Conservation (phyloP, 768 basidiomycete species). For the Gloeostereum incarnatum region DNA sequence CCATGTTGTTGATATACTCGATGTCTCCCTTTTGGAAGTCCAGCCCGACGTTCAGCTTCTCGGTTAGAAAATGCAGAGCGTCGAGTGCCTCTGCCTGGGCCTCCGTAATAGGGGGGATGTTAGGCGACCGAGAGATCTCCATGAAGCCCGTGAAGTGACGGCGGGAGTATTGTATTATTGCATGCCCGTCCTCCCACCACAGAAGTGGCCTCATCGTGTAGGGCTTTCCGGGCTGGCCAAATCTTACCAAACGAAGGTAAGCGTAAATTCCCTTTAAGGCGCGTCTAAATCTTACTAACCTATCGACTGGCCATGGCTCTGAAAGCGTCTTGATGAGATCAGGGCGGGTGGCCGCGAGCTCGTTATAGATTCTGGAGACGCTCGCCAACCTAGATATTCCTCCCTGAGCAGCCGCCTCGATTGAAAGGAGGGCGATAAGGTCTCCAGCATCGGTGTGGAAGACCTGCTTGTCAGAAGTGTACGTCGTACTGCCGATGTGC, state of each 20-base stretch:
- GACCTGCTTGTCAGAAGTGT: conserved; percentile 40
- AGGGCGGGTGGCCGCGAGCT: conserved; percentile 33
- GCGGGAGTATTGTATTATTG: conserved; percentile 37
- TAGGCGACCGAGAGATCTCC: conserved; percentile 19
- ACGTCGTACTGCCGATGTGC: conserved; percentile 33
- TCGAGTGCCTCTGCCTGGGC: conserved; percentile 40
- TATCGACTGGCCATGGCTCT: conserved; percentile 34
- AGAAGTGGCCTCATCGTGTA: conserved; percentile 28
- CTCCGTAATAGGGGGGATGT: conserved; percentile 37
- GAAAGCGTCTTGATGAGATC: conserved; percentile 31
- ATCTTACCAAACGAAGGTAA: too few relatives aligned
- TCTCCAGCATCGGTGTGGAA: conserved; percentile 41
- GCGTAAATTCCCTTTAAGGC: not conserved
- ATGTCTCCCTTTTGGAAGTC: conserved; percentile 42
- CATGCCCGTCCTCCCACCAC: conserved; percentile 26
- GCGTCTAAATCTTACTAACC: conserved; percentile 13
- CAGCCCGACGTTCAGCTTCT: conserved; percentile 29
- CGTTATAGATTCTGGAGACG: conserved; percentile 33
- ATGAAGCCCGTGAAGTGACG: conserved; percentile 34
- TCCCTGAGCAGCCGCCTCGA: conserved; percentile 31
- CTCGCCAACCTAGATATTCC: conserved; percentile 36
- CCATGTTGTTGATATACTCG: conserved; percentile 38
- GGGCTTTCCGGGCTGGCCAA: too few relatives aligned
- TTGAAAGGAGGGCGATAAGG: conserved; percentile 32
- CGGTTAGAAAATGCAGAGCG: conserved; percentile 32